phyloP scores from a whole-genome alignment of 768 basidiomycete species.

The Hericium rajendrae region DNA sequence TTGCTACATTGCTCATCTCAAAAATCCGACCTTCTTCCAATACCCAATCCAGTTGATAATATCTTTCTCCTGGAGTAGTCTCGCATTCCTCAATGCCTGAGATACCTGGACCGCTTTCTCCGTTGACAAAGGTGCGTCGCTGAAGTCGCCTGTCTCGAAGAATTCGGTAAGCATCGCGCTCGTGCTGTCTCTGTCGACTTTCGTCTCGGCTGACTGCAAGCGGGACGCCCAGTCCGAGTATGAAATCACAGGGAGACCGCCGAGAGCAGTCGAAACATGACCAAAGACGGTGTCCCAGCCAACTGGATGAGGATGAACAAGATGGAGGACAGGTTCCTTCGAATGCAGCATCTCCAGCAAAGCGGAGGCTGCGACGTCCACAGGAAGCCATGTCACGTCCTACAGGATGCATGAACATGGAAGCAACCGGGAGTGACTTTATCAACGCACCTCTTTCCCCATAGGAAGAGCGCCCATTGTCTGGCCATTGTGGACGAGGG shows the following conservation, averaged over 20 bases:
- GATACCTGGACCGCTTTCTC: background rate
- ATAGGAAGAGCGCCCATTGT: background rate
- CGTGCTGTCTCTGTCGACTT: background rate
- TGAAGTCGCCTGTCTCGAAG: background rate
- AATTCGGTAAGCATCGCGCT: background rate
- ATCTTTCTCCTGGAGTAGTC: background rate
- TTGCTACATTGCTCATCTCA: background rate
- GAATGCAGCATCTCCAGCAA: constrained; percentile 5
- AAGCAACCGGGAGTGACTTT: too few relatives aligned
- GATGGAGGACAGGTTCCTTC: background rate
- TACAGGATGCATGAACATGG: background rate
- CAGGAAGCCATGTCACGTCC: constrained; percentile 7
- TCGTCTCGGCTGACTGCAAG: background rate
- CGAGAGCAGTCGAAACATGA: background rate
- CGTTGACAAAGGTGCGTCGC: background rate
- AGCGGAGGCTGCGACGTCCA: constrained; percentile 8
- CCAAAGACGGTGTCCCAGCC: constrained; percentile 1
- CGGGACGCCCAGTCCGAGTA: constrained; percentile 1
- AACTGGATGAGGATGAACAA: constrained; percentile 7
- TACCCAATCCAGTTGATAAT: background rate
- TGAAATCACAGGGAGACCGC: background rate
- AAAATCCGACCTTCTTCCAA: background rate
- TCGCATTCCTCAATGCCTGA: background rate
- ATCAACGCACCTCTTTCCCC: background rate
- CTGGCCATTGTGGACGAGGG: background rate